Evolutionary conservation across 306 rosid genomes (phyloP).

Genomic region (Trichosanthes truncata): DNA sequence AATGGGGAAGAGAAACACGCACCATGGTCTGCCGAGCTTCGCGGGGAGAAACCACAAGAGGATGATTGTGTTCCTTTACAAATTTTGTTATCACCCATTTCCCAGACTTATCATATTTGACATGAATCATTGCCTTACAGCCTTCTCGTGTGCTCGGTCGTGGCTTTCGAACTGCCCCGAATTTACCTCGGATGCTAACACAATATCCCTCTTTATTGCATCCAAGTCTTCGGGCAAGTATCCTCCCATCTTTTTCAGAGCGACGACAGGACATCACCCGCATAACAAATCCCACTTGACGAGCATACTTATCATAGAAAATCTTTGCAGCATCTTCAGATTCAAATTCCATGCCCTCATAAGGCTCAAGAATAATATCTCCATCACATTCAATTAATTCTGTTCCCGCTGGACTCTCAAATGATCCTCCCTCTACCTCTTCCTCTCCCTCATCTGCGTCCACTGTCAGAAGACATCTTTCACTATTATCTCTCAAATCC

Average conservation of each 20-base stretch:
- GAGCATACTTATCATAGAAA: conserved; percentile 86
- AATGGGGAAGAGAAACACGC: conserved; percentile 16
- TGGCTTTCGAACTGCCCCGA: conserved; percentile 65
- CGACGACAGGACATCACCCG: conserved; percentile 98
- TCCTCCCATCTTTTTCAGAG: conserved; percentile 90
- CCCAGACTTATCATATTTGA: conserved; percentile 72
- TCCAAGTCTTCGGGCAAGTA: conserved; percentile 92
- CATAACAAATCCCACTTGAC: conserved; percentile 80
- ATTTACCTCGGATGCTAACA: conserved; percentile 70
- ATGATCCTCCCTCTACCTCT: conserved; percentile 25
- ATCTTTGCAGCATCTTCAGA: conserved; percentile 96
- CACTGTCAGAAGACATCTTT: conserved; percentile 40
- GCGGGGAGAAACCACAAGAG: conserved; percentile 72
- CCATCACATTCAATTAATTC: conserved; percentile 31
- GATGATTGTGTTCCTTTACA: conserved; percentile 87
- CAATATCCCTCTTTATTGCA: conserved; percentile 90
- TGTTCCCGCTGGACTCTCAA: conserved; percentile 34
- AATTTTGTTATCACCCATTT: conserved; percentile 93
- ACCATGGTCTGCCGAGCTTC: conserved; percentile 99
- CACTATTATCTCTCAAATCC: conserved; percentile 17
- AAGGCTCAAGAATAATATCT: conserved; percentile 54
- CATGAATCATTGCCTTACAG: conserved; percentile 95
- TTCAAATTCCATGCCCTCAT: conserved; percentile 78
- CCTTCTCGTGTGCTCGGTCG: conserved; percentile 92
- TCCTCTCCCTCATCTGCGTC: conserved; percentile 47